A percentile compares a stretch with the other conserved stretches of the same genome.
Evolutionary conservation across 768 basidiomycete species (phyloP).

Genomic region (Gyrodon lividus): DNA sequence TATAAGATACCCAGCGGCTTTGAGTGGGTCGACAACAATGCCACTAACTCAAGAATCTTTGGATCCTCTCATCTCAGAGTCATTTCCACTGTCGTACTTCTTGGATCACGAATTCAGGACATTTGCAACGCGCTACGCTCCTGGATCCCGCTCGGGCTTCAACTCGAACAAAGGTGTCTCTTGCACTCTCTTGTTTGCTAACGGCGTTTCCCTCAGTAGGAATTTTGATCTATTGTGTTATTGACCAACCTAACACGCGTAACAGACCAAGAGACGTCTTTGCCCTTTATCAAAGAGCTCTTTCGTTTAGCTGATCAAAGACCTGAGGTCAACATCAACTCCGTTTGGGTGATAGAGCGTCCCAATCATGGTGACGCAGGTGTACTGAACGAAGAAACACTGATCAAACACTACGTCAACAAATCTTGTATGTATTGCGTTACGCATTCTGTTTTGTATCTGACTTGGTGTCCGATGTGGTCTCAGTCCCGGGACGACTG

Average conservation of each 20-base stretch:
- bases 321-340: not conserved
- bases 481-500: conserved; percentile 10
- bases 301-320: not conserved
- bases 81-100: not conserved
- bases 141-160: not conserved
- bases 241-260: not conserved
- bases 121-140: not conserved
- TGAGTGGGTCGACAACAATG: not conserved
- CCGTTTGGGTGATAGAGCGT: conserved; percentile 59
- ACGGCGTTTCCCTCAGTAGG: not conserved
- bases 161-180: not conserved
- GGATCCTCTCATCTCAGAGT: not conserved
- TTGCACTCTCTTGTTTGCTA: not conserved
- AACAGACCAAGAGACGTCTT: not conserved
- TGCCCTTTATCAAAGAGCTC: not conserved
- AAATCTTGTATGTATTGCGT: not conserved
- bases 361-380: conserved; percentile 64
- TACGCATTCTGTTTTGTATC: not conserved
- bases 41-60: not conserved
- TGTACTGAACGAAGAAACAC: conserved; percentile 42
- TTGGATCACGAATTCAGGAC: not conserved
- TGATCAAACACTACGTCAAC: conserved; percentile 16
- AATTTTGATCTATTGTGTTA: not conserved
- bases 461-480: not conserved
- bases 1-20: not conserved